A percentile compares a stretch with the other conserved stretches of the same genome.
Evolutionary conservation across 805 yeast genomes (phyloP).

Genomic region (Helenozyma rhizophorensis): DNA sequence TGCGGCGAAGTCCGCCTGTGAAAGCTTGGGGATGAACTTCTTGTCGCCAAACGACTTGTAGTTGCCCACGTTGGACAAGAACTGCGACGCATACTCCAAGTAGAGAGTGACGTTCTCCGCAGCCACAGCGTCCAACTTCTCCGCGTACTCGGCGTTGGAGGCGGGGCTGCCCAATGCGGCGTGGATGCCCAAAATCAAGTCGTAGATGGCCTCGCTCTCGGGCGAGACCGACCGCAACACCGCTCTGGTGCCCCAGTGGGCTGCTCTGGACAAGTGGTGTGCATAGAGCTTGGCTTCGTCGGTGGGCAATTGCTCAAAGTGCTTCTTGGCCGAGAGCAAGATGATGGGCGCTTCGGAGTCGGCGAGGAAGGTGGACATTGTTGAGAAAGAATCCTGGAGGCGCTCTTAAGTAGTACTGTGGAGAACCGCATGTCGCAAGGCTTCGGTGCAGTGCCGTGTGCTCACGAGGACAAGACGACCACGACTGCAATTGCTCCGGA

Average conservation of each 20-base stretch:
- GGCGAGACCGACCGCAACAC: slow-evolving; percentile 78
- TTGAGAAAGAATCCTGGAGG: neutral
- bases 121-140: slow-evolving; percentile 25
- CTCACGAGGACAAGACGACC: no score
- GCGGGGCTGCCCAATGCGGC: slow-evolving; percentile 42
- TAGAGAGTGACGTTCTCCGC: slow-evolving; percentile 42
- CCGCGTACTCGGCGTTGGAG: slow-evolving; percentile 34
- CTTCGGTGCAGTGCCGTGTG: no score
- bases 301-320: slow-evolving; percentile 59
- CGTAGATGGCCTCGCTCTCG: slow-evolving; percentile 73
- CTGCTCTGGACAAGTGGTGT: slow-evolving; percentile 77
- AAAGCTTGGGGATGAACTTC: slow-evolving; percentile 71
- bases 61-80: slow-evolving; percentile 70
- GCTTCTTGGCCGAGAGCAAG: slow-evolving; percentile 56
- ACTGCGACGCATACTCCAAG: slow-evolving; percentile 73
- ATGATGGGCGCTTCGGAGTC: slow-evolving; percentile 43
- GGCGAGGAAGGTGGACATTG: slow-evolving; percentile 22
- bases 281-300: slow-evolving; percentile 64
- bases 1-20: slow-evolving; percentile 43
- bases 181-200: slow-evolving; percentile 62
- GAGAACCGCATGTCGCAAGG: neutral
- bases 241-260: slow-evolving; percentile 78
- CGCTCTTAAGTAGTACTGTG: neutral
- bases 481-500: no score
- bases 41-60: slow-evolving; percentile 86